Evolutionary conservation across 495 filamentous ascomycete genomes (phyloP), one percentile per base, ranked within the genome.

Genomic region (Clavariopsis aquatica): DNA sequence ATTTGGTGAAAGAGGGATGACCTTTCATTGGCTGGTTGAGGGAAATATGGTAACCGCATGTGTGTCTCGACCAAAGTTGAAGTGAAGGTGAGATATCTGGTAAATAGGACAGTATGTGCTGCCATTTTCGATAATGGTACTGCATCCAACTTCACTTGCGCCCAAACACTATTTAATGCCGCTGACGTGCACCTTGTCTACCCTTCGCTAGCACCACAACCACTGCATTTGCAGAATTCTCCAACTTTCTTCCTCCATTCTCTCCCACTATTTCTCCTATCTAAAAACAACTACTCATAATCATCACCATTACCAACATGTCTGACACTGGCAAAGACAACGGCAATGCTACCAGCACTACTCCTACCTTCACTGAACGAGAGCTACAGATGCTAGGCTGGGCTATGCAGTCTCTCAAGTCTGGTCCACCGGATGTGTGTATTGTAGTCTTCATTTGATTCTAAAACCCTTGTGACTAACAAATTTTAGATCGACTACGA

Each of bases 401-500:
- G 38, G 68, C 63, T 15, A 67, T 66, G 64, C 46, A 53, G 55
- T 67, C 54, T 0, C 55, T 67, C 49, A 70, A 70, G 59, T 63
- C 68, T 23, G 68, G 62, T 1, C 68, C 68, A 1, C 68, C 68
- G 5, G 68, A 70, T 38, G 68, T 67, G 49, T 26, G 62, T n/a
- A n/a, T n/a, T n/a, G n/a, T n/a, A n/a, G n/a, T n/a, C n/a, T n/a
- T n/a, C n/a, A n/a, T n/a, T n/a, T n/a, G n/a, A n/a, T n/a, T n/a
- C n/a, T n/a, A n/a, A n/a, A n/a, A n/a, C n/a, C n/a, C n/a, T n/a
- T n/a, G n/a, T n/a, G n/a, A n/a, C n/a, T 28, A 23, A n/a, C 17
- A 24, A 41, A 51, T 27, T n/a, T 3, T 22, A 75, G 73, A 62
- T 75, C 56, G 69, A 75, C 67, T 72, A 72, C 57, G 64, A 65